phyloP scores from a whole-genome alignment of 2,329 filamentous ascomycete genomes.

The Fusarium globosum region DNA sequence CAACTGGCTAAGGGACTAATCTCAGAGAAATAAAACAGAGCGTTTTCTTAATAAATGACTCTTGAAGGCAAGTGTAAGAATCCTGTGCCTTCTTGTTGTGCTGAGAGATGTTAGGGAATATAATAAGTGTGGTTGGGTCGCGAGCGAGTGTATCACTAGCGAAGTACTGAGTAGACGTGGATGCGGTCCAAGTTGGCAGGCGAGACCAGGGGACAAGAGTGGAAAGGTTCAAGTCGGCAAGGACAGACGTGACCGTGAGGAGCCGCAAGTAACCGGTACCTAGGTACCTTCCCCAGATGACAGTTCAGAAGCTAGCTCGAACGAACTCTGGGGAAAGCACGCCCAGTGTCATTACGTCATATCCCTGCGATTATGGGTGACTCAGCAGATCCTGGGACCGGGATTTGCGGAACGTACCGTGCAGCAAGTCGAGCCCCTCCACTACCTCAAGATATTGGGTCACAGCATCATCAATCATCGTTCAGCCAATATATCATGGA shows the following conservation, averaged over 20 bases:
- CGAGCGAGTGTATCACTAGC: no score
- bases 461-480: constrained; percentile 26
- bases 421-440: constrained; percentile 23
- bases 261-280: constrained; percentile 50
- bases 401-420: constrained; percentile 34
- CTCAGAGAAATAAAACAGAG: no score
- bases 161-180: no score
- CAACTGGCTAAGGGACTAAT: no score
- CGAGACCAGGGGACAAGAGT: no score
- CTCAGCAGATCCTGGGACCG: constrained; percentile 20
- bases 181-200: no score
- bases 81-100: no score
- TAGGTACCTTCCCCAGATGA: constrained; percentile 42
- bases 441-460: neutral
- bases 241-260: constrained; percentile 45
- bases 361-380: constrained; percentile 6
- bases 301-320: constrained; percentile 9
- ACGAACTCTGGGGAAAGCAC: constrained; percentile 24
- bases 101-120: no score
- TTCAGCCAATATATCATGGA: constrained; percentile 56
- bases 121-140: no score
- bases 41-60: no score
- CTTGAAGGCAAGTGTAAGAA: no score
- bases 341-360: constrained; percentile 43
- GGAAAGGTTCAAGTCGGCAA: constrained; percentile 37